Conservation (phyloP, 2,329 filamentous ascomycete species). For the Hypoxylon rubiginosum region DNA sequence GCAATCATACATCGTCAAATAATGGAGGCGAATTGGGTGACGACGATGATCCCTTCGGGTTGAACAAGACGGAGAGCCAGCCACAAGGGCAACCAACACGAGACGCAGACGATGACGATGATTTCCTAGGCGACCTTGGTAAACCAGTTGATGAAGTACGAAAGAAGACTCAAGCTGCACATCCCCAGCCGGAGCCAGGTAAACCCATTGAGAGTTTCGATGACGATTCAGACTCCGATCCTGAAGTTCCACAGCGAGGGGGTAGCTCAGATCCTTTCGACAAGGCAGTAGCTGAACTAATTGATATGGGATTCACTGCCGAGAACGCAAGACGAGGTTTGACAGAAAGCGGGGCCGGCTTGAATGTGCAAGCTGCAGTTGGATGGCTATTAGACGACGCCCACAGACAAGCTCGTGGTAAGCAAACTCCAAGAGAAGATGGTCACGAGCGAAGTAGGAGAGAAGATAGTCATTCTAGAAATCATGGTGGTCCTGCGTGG, state of each 20-base stretch:
- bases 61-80: conserved; percentile 71
- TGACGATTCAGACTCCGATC: conserved; percentile 60
- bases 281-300: conserved; percentile 84
- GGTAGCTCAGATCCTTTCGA: conserved; percentile 74
- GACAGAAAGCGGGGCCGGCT: conserved; percentile 81
- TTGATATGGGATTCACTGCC: conserved; percentile 93
- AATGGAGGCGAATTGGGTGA: conserved; percentile 59
- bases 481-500: conserved; percentile 69
- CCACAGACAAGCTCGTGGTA: conserved; percentile 84
- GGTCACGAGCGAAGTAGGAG: conserved; percentile 58
- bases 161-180: conserved; percentile 58
- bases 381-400: conserved; percentile 93
- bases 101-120: conserved; percentile 67
- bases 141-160: conserved; percentile 75
- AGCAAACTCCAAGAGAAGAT: conserved; percentile 68
- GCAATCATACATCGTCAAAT: conserved; percentile 51
- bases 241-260: conserved; percentile 41
- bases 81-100: conserved; percentile 44
- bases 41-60: conserved; percentile 89
- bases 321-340: conserved; percentile 87
- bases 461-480: conserved; percentile 55
- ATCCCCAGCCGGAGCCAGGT: conserved; percentile 64
- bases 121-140: conserved; percentile 74
- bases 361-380: conserved; percentile 87
- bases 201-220: conserved; percentile 67